These are phyloP conservation scores for Allantophomopsis cytisporea DNA, from an alignment of 2,329 filamentous ascomycete genomes.

Conservation along the genomic window DNA sequence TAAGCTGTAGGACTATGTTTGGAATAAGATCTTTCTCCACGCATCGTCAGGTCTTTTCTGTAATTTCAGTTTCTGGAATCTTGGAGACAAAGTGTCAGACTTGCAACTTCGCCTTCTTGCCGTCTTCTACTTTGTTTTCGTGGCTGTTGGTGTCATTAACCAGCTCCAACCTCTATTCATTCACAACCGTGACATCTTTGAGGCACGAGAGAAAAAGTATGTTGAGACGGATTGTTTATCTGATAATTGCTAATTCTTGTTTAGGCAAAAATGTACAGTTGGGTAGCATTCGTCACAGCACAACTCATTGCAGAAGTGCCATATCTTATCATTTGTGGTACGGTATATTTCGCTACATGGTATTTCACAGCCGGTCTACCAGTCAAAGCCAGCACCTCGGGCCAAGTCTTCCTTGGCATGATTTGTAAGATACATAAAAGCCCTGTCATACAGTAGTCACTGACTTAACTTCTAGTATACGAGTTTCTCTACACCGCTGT, in stretches of 20 bases:
- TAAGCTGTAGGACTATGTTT: slow-evolving; percentile 23
- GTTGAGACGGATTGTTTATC: slow-evolving; percentile 11
- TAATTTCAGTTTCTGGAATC: slow-evolving; percentile 43
- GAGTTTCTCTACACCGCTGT: slow-evolving; percentile 42
- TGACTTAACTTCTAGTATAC: slow-evolving; percentile 18
- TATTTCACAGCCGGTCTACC: slow-evolving; percentile 36
- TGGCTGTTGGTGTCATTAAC: slow-evolving; percentile 36
- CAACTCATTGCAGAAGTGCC: slow-evolving; percentile 27
- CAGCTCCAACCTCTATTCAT: slow-evolving; percentile 42
- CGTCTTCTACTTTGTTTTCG: slow-evolving; percentile 44
- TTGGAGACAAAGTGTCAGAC: slow-evolving; percentile 31
- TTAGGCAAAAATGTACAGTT: slow-evolving; percentile 37
- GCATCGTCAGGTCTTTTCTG: slow-evolving; percentile 36
- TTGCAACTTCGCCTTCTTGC: slow-evolving; percentile 36
- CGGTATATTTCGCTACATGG: slow-evolving; percentile 31
- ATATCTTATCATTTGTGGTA: slow-evolving; percentile 22
- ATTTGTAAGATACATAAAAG: slow-evolving; percentile 12
- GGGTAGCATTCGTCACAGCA: slow-evolving; percentile 37
- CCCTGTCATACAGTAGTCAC: no score
- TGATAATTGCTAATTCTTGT: slow-evolving; percentile 10
- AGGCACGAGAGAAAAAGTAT: slow-evolving; percentile 36
- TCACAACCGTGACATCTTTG: slow-evolving; percentile 36
- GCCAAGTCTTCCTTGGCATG: slow-evolving; percentile 45
- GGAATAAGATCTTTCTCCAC: slow-evolving; percentile 31
- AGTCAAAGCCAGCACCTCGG: slow-evolving; percentile 17